Base-by-base conservation (phyloP, 345 rosid genomes). In the Mallotus nudiflorus region DNA sequence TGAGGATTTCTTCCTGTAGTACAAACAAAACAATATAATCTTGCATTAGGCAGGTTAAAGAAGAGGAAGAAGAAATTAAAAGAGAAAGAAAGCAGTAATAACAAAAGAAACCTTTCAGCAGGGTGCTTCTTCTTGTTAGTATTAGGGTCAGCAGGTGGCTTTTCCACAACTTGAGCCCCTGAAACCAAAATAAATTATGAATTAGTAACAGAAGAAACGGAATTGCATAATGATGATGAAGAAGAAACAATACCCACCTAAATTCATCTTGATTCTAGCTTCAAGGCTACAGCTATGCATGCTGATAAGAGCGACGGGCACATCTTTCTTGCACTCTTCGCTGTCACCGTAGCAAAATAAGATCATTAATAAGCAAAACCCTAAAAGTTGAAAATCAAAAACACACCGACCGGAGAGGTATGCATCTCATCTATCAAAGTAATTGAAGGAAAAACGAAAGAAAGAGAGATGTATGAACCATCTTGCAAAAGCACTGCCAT, bases 261-360 rank as follows among this genome's bases (percentile, higher is more conserved):
- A 75, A 59, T 88, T 89, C 87, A 83, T 86, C 83, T 86, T 86
- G 75, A 92, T 90, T 62, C 83, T 89, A 28, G 91, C 96, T 45
- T 95, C 99, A 74, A 95, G 98, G 70, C 97, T 86, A 66, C 97
- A 92, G 68, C 81, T 82, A 42, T 95, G 98, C 83, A 95, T 81
- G 20, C 83, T 68, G 19, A 95, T 88, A 20, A 92, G 94, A 25
- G 86, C 99, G 25, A 92, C 90, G 0, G 99, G 86, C 3, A 95
- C 94, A 50, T 80, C 65, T 83, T 84, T 89, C 50, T 71, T 89
- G 78, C 99, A 92, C 74, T 83, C 91, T 3, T 86, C 96, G 65
- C 98, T 95, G 90, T n/a, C n/a, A n/a, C n/a, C n/a, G n/a, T n/a
- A n/a, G n/a, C n/a, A n/a, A n/a, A n/a, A n/a, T n/a, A n/a, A n/a